Percentiles rank a stretch among this genome's conserved stretches.
Conservation (phyloP, 371 early-diverging fungal species). For the Mucor sp. region DNA sequence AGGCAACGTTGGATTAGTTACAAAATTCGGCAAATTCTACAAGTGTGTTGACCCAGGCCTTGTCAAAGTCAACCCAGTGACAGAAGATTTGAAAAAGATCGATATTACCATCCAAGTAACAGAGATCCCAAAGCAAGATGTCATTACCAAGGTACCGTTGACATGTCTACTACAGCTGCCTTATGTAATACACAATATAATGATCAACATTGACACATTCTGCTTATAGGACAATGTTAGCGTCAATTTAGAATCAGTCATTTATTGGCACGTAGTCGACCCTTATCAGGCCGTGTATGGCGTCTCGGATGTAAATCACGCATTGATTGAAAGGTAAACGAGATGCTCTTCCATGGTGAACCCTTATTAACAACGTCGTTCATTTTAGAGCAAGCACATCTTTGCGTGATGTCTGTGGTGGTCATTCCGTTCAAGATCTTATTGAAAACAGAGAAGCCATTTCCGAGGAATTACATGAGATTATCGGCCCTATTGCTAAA, state of each 20-base stretch:
- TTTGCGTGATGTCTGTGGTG: constrained; percentile 66
- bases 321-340: constrained; percentile 71
- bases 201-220: neutral
- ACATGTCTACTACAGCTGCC: neutral
- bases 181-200: too few species aligned
- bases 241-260: constrained; percentile 80
- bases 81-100: constrained; percentile 64
- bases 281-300: constrained; percentile 81
- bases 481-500: constrained; percentile 58
- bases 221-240: constrained; percentile 74
- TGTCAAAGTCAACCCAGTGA: constrained; percentile 71
- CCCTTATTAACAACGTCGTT: neutral
- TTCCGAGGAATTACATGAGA: constrained; percentile 76
- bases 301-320: constrained; percentile 73
- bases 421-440: constrained; percentile 64
- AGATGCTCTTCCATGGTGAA: neutral
- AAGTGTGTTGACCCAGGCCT: constrained; percentile 89
- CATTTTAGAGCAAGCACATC: constrained; percentile 64
- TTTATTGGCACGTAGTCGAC: constrained; percentile 83
- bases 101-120: constrained; percentile 82
- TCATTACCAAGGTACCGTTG: constrained; percentile 71
- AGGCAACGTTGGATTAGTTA: constrained; percentile 76
- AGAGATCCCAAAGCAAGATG: constrained; percentile 70
- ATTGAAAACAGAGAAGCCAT: constrained; percentile 91
- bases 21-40: constrained; percentile 84